These are phyloP conservation scores for Teunomyces lycoperdinae DNA, from an alignment of 805 yeast genomes.

Conservation along the genomic window DNA sequence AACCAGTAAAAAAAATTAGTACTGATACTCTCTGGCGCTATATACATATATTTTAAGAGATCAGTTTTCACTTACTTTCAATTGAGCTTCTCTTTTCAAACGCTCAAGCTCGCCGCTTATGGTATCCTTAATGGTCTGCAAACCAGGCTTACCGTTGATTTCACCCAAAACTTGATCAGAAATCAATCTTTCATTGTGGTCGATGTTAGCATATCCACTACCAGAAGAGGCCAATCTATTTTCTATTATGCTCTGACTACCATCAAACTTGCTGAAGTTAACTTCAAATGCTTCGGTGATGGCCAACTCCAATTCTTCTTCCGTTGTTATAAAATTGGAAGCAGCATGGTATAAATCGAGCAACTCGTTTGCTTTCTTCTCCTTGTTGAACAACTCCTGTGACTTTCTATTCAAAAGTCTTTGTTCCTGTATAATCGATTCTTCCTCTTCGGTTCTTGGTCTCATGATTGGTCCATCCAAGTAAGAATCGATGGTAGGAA, in stretches of 20 bases:
- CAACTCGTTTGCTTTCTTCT: slow-evolving; percentile 52
- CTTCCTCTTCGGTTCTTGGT: slow-evolving; percentile 70
- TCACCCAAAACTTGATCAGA: slow-evolving; percentile 39
- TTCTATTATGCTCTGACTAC: slow-evolving; percentile 30
- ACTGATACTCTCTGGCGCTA: not conserved
- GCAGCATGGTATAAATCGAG: slow-evolving; percentile 73
- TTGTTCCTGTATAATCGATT: slow-evolving; percentile 52
- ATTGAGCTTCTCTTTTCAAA: slow-evolving; percentile 36
- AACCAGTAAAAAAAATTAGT: not conserved
- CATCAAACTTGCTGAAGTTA: slow-evolving; percentile 33
- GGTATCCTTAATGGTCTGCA: slow-evolving; percentile 34
- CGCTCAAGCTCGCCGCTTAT: slow-evolving; percentile 39
- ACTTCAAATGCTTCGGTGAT: slow-evolving; percentile 57
- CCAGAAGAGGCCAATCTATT: slow-evolving; percentile 33
- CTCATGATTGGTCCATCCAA: slow-evolving; percentile 69
- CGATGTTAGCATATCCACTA: slow-evolving; percentile 25
- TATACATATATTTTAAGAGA: slow-evolving; percentile 4
- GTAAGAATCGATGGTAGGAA: slow-evolving; percentile 74
- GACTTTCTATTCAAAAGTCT: slow-evolving; percentile 65
- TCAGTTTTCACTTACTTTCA: slow-evolving; percentile 21
- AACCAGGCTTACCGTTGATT: slow-evolving; percentile 41
- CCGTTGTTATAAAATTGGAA: slow-evolving; percentile 67
- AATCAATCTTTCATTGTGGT: slow-evolving; percentile 31
- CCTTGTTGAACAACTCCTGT: slow-evolving; percentile 50
- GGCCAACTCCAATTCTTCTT: slow-evolving; percentile 56